phyloP scores from a whole-genome alignment of 2,329 filamentous ascomycete species.

The Dothideomycetes sp. region DNA sequence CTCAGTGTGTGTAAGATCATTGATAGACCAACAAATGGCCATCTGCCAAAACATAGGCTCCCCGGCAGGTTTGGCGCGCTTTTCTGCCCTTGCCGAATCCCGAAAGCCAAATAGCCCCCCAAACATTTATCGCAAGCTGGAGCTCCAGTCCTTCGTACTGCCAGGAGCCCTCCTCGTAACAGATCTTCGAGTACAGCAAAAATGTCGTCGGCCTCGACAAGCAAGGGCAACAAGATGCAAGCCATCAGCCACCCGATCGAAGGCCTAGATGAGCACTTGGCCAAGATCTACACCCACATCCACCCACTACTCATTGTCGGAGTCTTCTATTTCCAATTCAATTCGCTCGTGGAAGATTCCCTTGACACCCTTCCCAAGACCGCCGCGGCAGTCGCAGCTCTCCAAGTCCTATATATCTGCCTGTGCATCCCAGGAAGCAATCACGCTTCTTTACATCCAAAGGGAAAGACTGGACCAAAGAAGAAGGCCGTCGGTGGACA shows the following conservation, averaged over 20 bases:
- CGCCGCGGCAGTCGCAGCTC: slow-evolving; percentile 49
- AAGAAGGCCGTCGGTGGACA: slow-evolving; percentile 39
- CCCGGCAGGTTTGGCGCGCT: too few relatives aligned
- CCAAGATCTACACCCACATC: slow-evolving; percentile 44
- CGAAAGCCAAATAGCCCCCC: too few relatives aligned
- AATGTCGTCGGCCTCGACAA: slow-evolving; percentile 4
- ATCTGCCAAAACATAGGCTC: too few relatives aligned
- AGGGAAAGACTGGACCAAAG: slow-evolving; percentile 37
- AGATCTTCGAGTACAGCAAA: slow-evolving; percentile 1
- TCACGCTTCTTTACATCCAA: slow-evolving; percentile 16
- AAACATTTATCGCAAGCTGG: too few relatives aligned
- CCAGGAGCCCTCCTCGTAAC: too few relatives aligned
- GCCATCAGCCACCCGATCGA: slow-evolving; percentile 15
- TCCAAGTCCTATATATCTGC: slow-evolving; percentile 53
- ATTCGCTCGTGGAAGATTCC: slow-evolving; percentile 58
- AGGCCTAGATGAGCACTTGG: slow-evolving; percentile 16
- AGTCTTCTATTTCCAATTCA: slow-evolving; percentile 53
- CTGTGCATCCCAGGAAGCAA: slow-evolving; percentile 47
- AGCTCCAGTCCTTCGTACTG: too few relatives aligned
- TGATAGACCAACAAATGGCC: too few relatives aligned
- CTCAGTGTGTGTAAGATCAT: too few relatives aligned
- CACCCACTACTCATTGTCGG: slow-evolving; percentile 59
- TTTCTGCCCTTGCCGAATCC: too few relatives aligned
- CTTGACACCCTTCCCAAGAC: slow-evolving; percentile 50
- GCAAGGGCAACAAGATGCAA: slow-evolving; percentile 6